Base-by-base conservation (phyloP, 2,329 filamentous ascomycete species). In the Harringtonia aguacate region DNA sequence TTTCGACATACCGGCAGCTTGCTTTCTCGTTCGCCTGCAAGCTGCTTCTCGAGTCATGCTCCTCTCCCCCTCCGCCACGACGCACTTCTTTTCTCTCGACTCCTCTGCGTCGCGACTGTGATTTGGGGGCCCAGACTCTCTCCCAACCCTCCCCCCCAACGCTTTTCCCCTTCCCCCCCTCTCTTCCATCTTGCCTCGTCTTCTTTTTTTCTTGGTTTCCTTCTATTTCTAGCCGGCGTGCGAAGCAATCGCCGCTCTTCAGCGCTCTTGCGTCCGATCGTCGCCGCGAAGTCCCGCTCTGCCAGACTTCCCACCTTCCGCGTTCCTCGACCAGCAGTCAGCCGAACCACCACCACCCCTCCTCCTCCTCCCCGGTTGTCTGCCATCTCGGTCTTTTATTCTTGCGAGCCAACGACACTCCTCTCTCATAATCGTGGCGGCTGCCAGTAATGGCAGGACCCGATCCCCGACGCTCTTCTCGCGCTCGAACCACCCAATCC, bases 381-480 rank as follows among this genome's bases (percentile, higher is more conserved):
- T 52, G 50, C 22, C 29, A 15, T 44, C 15, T 21, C 28, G 18
- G n/a, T 8, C 12, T 35, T 29, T 12, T 20, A 8, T 35, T n/a
- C n/a, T n/a, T n/a, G n/a, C n/a, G n/a, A n/a, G n/a, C 24, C 24
- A 7, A 6, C 24, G 24, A 10, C 10, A 10, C 31, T 28, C 20
- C 10, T 50, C 56, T 54, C 56, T 33, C 4, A 27, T 30, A 4
- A 8, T 15, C 20, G 28, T 54, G 47, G 47, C 53, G 48, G 57
- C 56, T 54, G 58, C 58, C 55, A 61, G 68, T 68, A 70, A 76
- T 77, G 75, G 73, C 75, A 70, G 73, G 69, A 59, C 67, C 67
- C 55, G 76, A 84, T 60, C 86, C 85, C 62, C 84, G 90, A 67
- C 86, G 90, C 62, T 95, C 89, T 59, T 92, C 89, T 65, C 82